Base-by-base conservation (phyloP, 2,329 filamentous ascomycete genomes). In the Hypoxylon sp. region DNA sequence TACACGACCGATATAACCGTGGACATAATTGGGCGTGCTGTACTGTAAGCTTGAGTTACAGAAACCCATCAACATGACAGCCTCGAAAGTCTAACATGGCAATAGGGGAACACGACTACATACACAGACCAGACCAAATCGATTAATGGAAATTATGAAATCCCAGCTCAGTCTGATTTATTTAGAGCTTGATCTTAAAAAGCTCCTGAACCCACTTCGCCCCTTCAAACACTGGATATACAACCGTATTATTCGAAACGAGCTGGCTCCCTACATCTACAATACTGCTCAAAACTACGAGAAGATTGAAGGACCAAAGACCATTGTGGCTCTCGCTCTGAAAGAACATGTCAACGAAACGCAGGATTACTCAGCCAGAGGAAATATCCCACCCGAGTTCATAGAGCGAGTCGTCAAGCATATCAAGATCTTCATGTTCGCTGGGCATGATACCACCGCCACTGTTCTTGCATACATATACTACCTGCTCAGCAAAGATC, bases 381-480 rank as follows among this genome's bases (percentile, higher is more conserved):
- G 30, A 12, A 63, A 57, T 14, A 69, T 71, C 12, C 65, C 69
- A 1, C 52, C 47, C 11, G 65, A 57, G 3, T 75, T 75, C 46
- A 39, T 73, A 30, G 66, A 70, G 7, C 64, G 68, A 11, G 65
- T 73, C 5, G 56, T 74, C 21, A 65, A 69, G 11, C 74, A 78
- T 52, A 69, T 77, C 41, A 74, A 75, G 55, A 69, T 76, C 1
- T 76, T 78, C 47, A 69, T 78, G 19, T 75, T 78, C 30, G 76
- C 73, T 2, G 76, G 77, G 4, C 75, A 77, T 41, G 76, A 78
- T 59, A 78, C 77, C 7, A 77, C 76, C 0, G 73, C 73, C 11
- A 73, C 62, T 11, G 73, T 74, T 5, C 63, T 78, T 1, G 71
- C 70, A 5, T 75, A 71, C 30, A 57, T 54, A 32, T 74, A 74